Evolutionary conservation across 495 filamentous ascomycete genomes (phyloP).

Genomic region (Penicillium chermesinum): DNA sequence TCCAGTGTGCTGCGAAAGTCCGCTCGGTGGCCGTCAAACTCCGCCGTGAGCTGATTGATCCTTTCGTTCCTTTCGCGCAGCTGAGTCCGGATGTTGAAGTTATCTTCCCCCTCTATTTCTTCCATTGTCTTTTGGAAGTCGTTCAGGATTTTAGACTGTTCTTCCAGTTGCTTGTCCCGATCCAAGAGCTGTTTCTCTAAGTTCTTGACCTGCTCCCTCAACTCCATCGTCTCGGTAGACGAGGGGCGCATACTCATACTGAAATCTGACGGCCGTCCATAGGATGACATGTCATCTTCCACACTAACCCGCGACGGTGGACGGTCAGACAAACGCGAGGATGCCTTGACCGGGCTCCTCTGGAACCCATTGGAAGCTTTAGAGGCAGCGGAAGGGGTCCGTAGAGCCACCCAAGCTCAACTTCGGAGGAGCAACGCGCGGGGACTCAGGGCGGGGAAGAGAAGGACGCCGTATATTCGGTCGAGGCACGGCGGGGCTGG

Average conservation of each 20-base stretch:
- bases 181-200: slow-evolving; percentile 68
- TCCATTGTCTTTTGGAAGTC: slow-evolving; percentile 50
- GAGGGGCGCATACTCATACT: slow-evolving; percentile 25
- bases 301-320: slow-evolving; percentile 40
- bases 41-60: slow-evolving; percentile 82
- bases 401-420: slow-evolving; percentile 51
- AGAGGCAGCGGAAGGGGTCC: slow-evolving; percentile 37
- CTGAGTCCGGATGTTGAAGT: slow-evolving; percentile 68
- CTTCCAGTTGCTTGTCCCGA: slow-evolving; percentile 77
- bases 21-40: slow-evolving; percentile 92
- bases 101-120: slow-evolving; percentile 75
- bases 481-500: slow-evolving; percentile 65
- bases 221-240: slow-evolving; percentile 47
- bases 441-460: slow-evolving; percentile 80
- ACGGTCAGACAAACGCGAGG: slow-evolving; percentile 39
- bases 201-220: slow-evolving; percentile 60
- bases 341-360: slow-evolving; percentile 40
- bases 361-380: slow-evolving; percentile 31
- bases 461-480: slow-evolving; percentile 59
- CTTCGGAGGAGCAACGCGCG: slow-evolving; percentile 51
- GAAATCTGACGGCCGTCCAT: slow-evolving; percentile 41
- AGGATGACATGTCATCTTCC: slow-evolving; percentile 35
- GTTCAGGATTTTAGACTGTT: slow-evolving; percentile 71
- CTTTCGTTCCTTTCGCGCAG: slow-evolving; percentile 95
- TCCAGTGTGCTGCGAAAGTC: slow-evolving; percentile 97